Base-by-base conservation (phyloP, 179 eudicot genomes). In the Sideroxylon spinosum region DNA sequence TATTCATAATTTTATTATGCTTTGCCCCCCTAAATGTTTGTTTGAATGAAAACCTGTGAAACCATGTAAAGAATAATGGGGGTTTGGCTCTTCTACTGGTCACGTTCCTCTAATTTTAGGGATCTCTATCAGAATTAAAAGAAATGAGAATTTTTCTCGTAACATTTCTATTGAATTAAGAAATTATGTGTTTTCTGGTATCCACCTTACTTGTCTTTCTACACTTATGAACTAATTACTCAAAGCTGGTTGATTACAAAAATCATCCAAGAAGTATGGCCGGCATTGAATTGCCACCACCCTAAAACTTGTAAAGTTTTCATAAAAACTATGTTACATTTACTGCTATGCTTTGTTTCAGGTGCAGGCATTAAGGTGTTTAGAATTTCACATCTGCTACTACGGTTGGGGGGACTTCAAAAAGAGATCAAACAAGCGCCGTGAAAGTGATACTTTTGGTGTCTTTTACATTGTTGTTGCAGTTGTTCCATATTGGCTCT, bases 381-480 rank as follows among this genome's bases (percentile, higher is more conserved):
- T 88, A 72, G 89, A 88, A 66, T 90, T 91, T 79, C 90, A 86
- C 74, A 71, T 84, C 26, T 91, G 93, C 84, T 91, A 88, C 82
- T 91, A 90, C 59, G 82, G 78, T 28, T 83, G 79, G 76, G 86
- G 82, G 22, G 86, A 88, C 78, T 84, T 88, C 78, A 83, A 68
- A 37, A 75, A 37, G 70, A 84, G 89, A 82, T 83, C 85, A 80
- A 79, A 81, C 84, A 82, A 75, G 60, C 90, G 90, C 79, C 80
- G 74, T 12, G 44, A 80, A 0, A 78, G 81, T 75, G 82, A 76
- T 62, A 81, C 83, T 69, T 90, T 87, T 53, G 2, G 76, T 12
- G 56, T 25, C 10, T 57, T 85, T 44, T 50, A 62, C 37, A 75
- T 83, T 50, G 44, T 83, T 46, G 59, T 85, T 7, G 88, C 88